phyloP scores from a whole-genome alignment of 2,329 filamentous ascomycete species.

The Chaetomium globosum region DNA sequence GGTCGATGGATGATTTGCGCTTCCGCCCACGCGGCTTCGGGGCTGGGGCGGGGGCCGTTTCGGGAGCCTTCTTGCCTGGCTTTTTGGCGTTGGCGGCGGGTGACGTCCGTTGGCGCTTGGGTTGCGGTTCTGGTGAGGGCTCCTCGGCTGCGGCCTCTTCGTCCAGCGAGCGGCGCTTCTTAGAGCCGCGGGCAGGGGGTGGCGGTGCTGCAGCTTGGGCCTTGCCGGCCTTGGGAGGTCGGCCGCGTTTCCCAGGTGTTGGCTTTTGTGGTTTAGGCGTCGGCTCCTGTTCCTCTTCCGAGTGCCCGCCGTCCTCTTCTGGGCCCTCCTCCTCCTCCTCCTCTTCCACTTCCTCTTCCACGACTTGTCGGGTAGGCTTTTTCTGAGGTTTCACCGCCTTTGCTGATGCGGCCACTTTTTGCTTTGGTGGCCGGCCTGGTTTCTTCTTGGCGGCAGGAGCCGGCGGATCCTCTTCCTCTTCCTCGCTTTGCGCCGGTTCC shows the following conservation, averaged over 20 bases:
- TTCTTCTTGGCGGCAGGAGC: conserved; percentile 23
- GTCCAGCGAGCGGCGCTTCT: conserved; percentile 38
- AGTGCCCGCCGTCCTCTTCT: conserved; percentile 33
- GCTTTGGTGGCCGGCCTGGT: conserved; percentile 24
- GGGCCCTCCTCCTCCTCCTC: conserved; percentile 27
- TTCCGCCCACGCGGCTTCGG: conserved; percentile 36
- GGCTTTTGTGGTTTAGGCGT: conserved; percentile 32
- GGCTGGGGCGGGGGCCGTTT: conserved; percentile 13
- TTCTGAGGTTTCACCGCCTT: conserved; percentile 21
- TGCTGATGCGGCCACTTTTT: conserved; percentile 14
- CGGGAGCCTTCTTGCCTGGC: conserved; percentile 25
- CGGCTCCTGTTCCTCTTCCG: conserved; percentile 37
- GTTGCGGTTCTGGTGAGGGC: conserved; percentile 32
- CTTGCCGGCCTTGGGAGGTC: conserved; percentile 35
- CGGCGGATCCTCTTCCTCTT: conserved; percentile 34
- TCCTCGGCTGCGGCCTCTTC: conserved; percentile 34
- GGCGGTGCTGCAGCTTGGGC: conserved; percentile 34
- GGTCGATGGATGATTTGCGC: conserved; percentile 48
- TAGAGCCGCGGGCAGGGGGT: conserved; percentile 24
- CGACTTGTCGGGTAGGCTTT: conserved; percentile 25
- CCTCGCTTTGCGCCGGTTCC: conserved; percentile 40
- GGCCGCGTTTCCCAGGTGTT: conserved; percentile 33
- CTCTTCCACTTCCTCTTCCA: conserved; percentile 40
- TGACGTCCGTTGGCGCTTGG: conserved; percentile 34
- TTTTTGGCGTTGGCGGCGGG: conserved; percentile 22